Percentiles rank a stretch among this genome's conserved stretches.
These are phyloP conservation scores for Pestalotiopsis sp. DNA, from an alignment of 2,329 filamentous ascomycete species.

Conservation along the genomic window DNA sequence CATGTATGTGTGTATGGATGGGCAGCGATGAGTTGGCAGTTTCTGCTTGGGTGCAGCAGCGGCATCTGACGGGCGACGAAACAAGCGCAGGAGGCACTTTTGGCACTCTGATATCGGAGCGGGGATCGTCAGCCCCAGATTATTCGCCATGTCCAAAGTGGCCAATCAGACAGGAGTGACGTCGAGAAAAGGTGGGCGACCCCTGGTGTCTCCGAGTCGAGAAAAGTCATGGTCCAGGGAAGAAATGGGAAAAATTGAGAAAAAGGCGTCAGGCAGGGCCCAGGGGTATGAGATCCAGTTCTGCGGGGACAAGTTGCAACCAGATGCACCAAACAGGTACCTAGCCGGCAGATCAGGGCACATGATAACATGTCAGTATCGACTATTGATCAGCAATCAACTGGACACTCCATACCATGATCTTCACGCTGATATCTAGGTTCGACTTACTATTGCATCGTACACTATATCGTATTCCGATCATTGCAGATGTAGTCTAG, in stretches of 20 bases:
- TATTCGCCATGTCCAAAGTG: neutral
- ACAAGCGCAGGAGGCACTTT: conserved; percentile 4
- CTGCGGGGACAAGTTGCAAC: neutral
- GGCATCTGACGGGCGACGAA: neutral
- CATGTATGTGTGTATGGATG: neutral
- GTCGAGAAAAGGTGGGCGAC: conserved; percentile 5
- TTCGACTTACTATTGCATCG: neutral
- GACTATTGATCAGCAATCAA: neutral
- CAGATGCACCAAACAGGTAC: neutral
- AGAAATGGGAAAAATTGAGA: neutral
- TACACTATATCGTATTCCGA: neutral
- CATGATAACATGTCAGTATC: neutral
- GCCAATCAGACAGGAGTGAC: conserved; percentile 13
- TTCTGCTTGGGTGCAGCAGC: neutral
- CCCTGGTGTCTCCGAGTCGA: neutral
- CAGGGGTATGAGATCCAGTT: neutral
- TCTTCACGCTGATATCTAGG: neutral
- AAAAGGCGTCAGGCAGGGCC: neutral
- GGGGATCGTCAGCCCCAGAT: conserved; percentile 12
- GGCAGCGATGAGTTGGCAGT: neutral
- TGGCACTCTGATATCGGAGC: conserved; percentile 14
- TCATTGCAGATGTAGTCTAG: neutral
- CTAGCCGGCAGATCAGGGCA: neutral
- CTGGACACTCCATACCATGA: neutral
- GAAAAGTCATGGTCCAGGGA: neutral